Percentiles rank a stretch among this genome's conserved stretches.
These are phyloP conservation scores for Scedosporium dehoogii DNA, from an alignment of 2,329 filamentous ascomycete genomes.

Conservation along the genomic window DNA sequence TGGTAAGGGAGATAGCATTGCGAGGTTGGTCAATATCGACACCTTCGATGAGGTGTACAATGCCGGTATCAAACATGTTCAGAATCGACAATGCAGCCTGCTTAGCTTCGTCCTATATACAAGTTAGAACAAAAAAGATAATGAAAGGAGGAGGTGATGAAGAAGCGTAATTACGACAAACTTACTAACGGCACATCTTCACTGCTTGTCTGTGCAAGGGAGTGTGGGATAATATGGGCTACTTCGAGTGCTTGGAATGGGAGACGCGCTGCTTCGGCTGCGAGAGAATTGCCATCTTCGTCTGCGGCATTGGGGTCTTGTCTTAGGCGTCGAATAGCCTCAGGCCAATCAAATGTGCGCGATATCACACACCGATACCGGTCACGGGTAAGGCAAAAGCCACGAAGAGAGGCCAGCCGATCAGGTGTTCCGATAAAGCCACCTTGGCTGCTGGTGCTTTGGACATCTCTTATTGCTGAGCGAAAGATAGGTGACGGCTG, in stretches of 20 bases:
- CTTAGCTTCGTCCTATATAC: slow-evolving; percentile 16
- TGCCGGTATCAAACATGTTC: slow-evolving; percentile 29
- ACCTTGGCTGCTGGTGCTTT: background rate
- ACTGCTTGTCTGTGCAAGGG: no score
- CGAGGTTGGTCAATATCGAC: slow-evolving; percentile 26
- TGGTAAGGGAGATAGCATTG: slow-evolving; percentile 22
- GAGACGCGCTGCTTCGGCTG: background rate
- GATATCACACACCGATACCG: slow-evolving; percentile 10
- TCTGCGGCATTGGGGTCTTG: background rate
- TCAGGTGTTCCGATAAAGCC: slow-evolving; percentile 7
- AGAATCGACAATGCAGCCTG: slow-evolving; percentile 25
- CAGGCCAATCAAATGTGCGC: slow-evolving; percentile 7
- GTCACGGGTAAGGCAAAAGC: slow-evolving; percentile 8
- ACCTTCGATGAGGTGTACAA: slow-evolving; percentile 25
- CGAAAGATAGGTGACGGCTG: slow-evolving; percentile 8
- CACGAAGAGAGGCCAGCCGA: slow-evolving; percentile 7
- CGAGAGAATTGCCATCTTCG: slow-evolving; percentile 9
- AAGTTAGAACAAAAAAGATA: slow-evolving; percentile 8
- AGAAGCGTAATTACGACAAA: background rate
- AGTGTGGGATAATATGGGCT: slow-evolving; percentile 7
- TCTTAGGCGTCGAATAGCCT: slow-evolving; percentile 3
- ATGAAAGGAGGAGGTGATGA: background rate
- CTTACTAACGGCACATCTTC: background rate
- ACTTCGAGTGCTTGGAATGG: slow-evolving; percentile 6
- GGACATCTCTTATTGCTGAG: background rate